Conservation (phyloP, 2,329 filamentous ascomycete species). For the Didymella exigua region DNA sequence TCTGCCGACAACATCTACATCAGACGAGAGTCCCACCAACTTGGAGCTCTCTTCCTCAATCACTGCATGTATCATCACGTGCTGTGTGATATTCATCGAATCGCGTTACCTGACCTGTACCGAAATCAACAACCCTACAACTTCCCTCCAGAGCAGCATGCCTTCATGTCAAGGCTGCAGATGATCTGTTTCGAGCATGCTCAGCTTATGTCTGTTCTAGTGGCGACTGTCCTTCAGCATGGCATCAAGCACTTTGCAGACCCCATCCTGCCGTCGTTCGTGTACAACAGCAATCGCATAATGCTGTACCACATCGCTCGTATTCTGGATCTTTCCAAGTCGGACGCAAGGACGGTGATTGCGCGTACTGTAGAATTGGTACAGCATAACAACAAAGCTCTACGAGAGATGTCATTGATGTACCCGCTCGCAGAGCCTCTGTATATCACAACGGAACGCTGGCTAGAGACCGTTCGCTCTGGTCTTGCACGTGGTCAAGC, state of each 20-base stretch:
- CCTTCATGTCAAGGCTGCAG: slow-evolving; percentile 35
- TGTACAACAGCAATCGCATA: slow-evolving; percentile 43
- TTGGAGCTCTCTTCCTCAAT: slow-evolving; percentile 40
- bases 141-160: slow-evolving; percentile 33
- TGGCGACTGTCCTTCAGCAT: slow-evolving; percentile 38
- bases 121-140: slow-evolving; percentile 39
- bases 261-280: slow-evolving; percentile 41
- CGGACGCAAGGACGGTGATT: slow-evolving; percentile 33
- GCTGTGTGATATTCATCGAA: slow-evolving; percentile 40
- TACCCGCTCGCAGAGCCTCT: slow-evolving; percentile 41
- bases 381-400: slow-evolving; percentile 39
- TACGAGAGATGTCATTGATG: slow-evolving; percentile 40
- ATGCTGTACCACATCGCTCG: slow-evolving; percentile 44
- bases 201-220: slow-evolving; percentile 36
- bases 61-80: slow-evolving; percentile 46
- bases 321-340: slow-evolving; percentile 35
- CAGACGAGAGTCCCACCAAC: slow-evolving; percentile 40
- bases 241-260: slow-evolving; percentile 43
- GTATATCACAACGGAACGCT: slow-evolving; percentile 39
- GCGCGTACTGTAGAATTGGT: slow-evolving; percentile 38
- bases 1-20: slow-evolving; percentile 45
- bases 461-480: slow-evolving; percentile 39
- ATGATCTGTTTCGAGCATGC: slow-evolving; percentile 41
- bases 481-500: slow-evolving; percentile 36
- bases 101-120: slow-evolving; percentile 40